Conservation (phyloP, 2,329 filamentous ascomycete species). For the Fusarium solani-melongenae region DNA sequence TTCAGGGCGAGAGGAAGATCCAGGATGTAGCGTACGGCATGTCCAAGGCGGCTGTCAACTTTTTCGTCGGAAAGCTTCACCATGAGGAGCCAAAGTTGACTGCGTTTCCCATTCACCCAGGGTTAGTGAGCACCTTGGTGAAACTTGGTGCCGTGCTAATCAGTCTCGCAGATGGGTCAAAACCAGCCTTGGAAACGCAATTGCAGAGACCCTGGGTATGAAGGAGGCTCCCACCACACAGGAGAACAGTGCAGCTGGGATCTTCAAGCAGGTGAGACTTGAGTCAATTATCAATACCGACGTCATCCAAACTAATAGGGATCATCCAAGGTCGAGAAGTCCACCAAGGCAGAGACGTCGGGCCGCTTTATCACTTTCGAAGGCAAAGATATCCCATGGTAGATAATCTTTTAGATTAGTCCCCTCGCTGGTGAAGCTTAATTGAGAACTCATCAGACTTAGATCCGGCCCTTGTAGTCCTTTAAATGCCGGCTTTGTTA, state of each 20-base stretch:
- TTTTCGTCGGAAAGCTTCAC: background rate
- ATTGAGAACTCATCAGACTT: background rate
- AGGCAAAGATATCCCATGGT: background rate
- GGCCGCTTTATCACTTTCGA: background rate
- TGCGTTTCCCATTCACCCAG: background rate
- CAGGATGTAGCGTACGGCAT: background rate
- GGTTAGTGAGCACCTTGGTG: background rate
- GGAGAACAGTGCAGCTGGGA: background rate
- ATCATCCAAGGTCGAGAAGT: background rate
- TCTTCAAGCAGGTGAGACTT: background rate
- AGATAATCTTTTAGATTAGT: background rate
- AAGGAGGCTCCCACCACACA: background rate
- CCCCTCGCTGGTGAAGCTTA: background rate
- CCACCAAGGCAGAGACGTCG: background rate
- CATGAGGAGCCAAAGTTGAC: background rate
- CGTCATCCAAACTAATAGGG: background rate
- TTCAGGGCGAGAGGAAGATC: background rate
- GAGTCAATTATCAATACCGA: no score
- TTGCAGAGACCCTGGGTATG: background rate
- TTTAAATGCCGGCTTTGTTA: background rate
- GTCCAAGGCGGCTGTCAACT: background rate
- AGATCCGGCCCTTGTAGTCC: background rate
- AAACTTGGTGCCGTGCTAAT: background rate
- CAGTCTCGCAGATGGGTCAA: background rate
- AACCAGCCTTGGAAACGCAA: background rate